These are phyloP conservation scores for Astrothelium subdiscretum DNA, from an alignment of 495 filamentous ascomycete species.

Conservation along the genomic window DNA sequence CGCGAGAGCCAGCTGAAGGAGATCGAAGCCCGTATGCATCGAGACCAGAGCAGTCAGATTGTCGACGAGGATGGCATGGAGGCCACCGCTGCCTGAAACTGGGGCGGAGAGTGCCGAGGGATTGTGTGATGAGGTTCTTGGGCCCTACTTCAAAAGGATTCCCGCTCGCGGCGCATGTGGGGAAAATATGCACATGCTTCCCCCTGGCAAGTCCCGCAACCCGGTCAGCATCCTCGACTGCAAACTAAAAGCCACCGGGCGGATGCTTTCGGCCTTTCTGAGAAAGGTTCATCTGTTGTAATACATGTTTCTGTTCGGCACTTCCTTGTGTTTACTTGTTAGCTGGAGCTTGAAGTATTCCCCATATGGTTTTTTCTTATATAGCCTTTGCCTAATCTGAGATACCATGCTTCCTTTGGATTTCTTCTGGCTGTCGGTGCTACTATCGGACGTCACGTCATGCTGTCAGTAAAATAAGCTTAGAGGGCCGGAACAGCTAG, in stretches of 20 bases:
- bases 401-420: neutral
- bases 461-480: no score
- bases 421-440: neutral
- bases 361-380: neutral
- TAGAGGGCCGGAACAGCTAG: neutral
- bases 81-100: neutral
- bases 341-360: conserved; percentile 1
- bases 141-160: neutral
- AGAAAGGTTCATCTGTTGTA: conserved; percentile 1
- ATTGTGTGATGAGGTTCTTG: neutral
- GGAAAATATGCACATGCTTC: neutral
- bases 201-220: neutral
- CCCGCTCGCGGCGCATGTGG: neutral
- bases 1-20: conserved; percentile 97
- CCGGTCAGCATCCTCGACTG: neutral
- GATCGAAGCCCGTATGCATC: conserved; percentile 72
- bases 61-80: conserved; percentile 1
- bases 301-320: neutral
- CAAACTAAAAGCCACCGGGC: neutral
- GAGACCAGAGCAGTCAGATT: conserved; percentile 42
- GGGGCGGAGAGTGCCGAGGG: neutral
- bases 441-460: neutral
- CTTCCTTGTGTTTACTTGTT: neutral
- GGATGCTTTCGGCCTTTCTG: neutral
- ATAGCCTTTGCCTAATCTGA: conserved; percentile 1